Conservation (phyloP, 2,329 filamentous ascomycete genomes). For the Xylariaceae sp. region DNA sequence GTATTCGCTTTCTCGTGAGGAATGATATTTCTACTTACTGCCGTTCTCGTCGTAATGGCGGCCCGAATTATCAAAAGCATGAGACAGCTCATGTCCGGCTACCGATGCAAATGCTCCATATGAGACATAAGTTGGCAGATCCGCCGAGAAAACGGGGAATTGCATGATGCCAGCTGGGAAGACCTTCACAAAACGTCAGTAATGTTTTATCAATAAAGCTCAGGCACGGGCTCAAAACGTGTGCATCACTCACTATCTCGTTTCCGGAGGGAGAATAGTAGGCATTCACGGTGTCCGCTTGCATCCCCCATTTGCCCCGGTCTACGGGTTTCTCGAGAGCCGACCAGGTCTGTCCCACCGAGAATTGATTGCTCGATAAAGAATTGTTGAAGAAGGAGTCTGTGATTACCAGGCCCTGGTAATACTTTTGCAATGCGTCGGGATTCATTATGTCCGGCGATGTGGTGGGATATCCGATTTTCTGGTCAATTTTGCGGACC, state of each 20-base stretch:
- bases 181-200: constrained; percentile 26
- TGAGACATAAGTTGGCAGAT: constrained; percentile 47
- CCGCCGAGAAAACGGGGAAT: constrained; percentile 52
- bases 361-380: constrained; percentile 42
- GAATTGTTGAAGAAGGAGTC: constrained; percentile 53
- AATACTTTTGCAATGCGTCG: constrained; percentile 47
- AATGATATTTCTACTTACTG: constrained; percentile 26
- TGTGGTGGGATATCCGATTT: constrained; percentile 59
- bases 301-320: constrained; percentile 55
- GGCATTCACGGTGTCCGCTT: constrained; percentile 54
- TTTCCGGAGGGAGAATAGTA: constrained; percentile 57
- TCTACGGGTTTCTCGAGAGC: constrained; percentile 55
- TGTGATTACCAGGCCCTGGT: constrained; percentile 45
- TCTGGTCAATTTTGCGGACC: constrained; percentile 58
- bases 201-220: neutral
- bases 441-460: constrained; percentile 56
- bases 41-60: constrained; percentile 58
- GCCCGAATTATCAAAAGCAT: constrained; percentile 61
- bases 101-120: constrained; percentile 60
- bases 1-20: neutral
- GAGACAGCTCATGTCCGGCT: constrained; percentile 59
- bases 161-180: constrained; percentile 64
- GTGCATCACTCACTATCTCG: constrained; percentile 42
- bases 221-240: neutral
- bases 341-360: constrained; percentile 44